A percentile compares a stretch with the other conserved stretches of the same genome.
phyloP scores from a whole-genome alignment of 495 filamentous ascomycete genomes.

The Umbilicaria muhlenbergii region DNA sequence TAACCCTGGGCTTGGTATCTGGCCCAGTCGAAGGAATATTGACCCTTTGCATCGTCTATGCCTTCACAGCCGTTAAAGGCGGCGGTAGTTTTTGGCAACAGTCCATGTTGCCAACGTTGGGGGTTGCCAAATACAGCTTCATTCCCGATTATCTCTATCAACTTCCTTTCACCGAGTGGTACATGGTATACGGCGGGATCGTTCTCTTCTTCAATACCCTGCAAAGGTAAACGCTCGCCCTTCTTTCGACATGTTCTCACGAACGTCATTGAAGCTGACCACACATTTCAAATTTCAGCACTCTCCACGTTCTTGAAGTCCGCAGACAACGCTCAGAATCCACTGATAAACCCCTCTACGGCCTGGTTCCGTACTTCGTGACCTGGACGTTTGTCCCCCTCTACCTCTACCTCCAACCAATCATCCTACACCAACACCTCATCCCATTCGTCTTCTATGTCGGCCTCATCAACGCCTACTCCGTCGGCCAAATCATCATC shows the following conservation, averaged over 20 bases:
- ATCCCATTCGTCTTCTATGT: constrained; percentile 78
- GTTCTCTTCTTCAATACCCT: constrained; percentile 74
- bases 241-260: not conserved
- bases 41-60: constrained; percentile 67
- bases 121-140: constrained; percentile 44
- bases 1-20: constrained; percentile 83
- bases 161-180: constrained; percentile 79
- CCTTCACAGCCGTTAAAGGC: constrained; percentile 69
- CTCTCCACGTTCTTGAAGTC: constrained; percentile 65
- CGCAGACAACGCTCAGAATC: constrained; percentile 58
- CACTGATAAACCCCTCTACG: constrained; percentile 54
- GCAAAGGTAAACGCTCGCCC: constrained; percentile 26
- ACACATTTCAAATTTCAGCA: constrained; percentile 30
- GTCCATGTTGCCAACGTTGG: constrained; percentile 55
- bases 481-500: constrained; percentile 87
- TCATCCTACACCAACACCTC: constrained; percentile 64
- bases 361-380: constrained; percentile 61
- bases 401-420: constrained; percentile 73
- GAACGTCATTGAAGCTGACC: not conserved
- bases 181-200: constrained; percentile 75
- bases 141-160: constrained; percentile 57
- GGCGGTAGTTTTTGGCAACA: constrained; percentile 88
- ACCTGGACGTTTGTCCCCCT: constrained; percentile 58
- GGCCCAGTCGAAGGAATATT: constrained; percentile 92
- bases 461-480: constrained; percentile 80